phyloP scores from a whole-genome alignment of 2,329 filamentous ascomycete genomes.

The Aspergillus tanneri region DNA sequence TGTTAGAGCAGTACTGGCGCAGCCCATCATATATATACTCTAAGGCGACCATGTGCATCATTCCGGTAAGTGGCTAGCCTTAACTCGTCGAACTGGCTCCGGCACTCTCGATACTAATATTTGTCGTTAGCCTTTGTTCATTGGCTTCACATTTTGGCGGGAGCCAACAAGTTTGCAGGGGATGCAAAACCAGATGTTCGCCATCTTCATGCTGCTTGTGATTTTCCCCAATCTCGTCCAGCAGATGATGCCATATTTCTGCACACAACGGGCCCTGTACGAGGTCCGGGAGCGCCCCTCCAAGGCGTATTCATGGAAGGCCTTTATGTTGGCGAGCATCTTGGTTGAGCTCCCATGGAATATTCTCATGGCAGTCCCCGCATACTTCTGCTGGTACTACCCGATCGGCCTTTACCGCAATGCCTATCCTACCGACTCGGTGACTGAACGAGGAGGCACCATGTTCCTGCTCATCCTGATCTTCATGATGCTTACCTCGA shows the following conservation, averaged over 20 bases:
- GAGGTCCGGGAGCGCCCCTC: constrained; percentile 59
- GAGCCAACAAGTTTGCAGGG: constrained; percentile 72
- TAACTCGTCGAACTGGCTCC: constrained; percentile 35
- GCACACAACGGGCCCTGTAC: constrained; percentile 56
- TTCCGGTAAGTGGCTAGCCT: constrained; percentile 60
- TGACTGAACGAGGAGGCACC: constrained; percentile 57
- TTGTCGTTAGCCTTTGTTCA: constrained; percentile 64
- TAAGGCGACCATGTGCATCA: constrained; percentile 65
- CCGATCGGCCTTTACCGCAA: constrained; percentile 50
- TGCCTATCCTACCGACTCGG: constrained; percentile 32
- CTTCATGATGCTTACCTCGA: constrained; percentile 67
- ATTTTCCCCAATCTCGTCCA: constrained; percentile 62
- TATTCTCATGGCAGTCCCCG: constrained; percentile 56
- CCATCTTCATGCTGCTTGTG: constrained; percentile 77
- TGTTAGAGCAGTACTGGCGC: constrained; percentile 89
- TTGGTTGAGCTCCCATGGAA: constrained; percentile 66
- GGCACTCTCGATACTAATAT: neutral
- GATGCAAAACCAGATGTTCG: constrained; percentile 86
- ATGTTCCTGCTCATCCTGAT: constrained; percentile 64
- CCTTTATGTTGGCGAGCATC: constrained; percentile 67
- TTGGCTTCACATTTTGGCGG: constrained; percentile 77
- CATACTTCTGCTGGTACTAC: constrained; percentile 67
- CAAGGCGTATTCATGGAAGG: constrained; percentile 71
- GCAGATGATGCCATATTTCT: constrained; percentile 57
- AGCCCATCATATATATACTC: constrained; percentile 84